Conservation (phyloP, 2,329 filamentous ascomycete genomes). For the Colletotrichum gigasporum region DNA sequence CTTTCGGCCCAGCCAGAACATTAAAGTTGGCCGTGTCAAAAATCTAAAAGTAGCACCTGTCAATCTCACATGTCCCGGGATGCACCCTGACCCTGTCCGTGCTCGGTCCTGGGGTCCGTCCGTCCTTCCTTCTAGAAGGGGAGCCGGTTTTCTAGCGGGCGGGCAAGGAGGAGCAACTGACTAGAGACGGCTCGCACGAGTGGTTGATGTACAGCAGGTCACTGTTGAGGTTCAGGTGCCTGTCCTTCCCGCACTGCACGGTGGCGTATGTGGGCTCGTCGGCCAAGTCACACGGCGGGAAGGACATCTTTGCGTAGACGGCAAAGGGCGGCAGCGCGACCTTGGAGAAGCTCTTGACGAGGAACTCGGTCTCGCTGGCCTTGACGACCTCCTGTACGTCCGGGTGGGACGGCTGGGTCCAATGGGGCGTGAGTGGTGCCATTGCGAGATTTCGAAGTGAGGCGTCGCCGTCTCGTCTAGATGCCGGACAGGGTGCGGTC, state of each 20-base stretch:
- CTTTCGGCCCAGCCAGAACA: constrained; percentile 66
- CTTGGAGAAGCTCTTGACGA: constrained; percentile 67
- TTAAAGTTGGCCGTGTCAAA: constrained; percentile 68
- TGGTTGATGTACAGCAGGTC: constrained; percentile 76
- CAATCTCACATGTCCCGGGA: constrained; percentile 17
- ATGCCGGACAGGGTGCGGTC: constrained; percentile 1
- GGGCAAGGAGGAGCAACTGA: constrained; percentile 52
- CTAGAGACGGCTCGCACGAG: constrained; percentile 72
- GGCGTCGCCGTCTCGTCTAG: constrained; percentile 15
- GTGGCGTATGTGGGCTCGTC: constrained; percentile 69
- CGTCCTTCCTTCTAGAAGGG: no score
- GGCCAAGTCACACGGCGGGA: constrained; percentile 69
- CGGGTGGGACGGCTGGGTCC: constrained; percentile 69
- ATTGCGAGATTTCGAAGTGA: constrained; percentile 44
- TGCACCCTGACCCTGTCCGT: constrained; percentile 14
- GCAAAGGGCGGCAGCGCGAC: constrained; percentile 68
- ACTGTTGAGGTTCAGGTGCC: constrained; percentile 71
- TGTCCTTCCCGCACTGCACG: constrained; percentile 65
- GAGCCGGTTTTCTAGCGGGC: not conserved
- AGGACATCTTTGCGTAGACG: constrained; percentile 72
- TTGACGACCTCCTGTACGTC: constrained; percentile 64
- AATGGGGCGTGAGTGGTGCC: constrained; percentile 67
- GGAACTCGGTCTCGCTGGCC: constrained; percentile 62
- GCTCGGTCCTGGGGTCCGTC: not conserved
- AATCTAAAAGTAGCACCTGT: constrained; percentile 50